Evolutionary conservation across 257 asterid species (phyloP).

Genomic region (Echium plantagineum): DNA sequence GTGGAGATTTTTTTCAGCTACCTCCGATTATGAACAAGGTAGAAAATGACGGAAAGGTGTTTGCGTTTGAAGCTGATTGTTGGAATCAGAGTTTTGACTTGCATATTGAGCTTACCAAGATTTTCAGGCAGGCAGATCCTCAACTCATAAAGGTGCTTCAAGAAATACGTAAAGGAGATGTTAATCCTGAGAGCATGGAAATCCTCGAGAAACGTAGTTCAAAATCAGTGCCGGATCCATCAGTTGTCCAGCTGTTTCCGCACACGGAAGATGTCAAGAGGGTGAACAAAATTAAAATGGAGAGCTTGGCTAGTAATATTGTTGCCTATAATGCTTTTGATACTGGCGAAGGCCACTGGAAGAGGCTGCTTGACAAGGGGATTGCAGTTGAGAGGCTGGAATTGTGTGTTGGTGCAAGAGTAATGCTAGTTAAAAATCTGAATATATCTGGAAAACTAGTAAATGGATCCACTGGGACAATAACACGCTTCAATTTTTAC

Average conservation of each 20-base stretch:
- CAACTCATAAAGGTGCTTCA: constrained; percentile 41
- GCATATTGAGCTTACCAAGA: constrained; percentile 43
- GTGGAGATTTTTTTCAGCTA: constrained; percentile 73
- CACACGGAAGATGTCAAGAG: constrained; percentile 40
- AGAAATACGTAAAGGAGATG: constrained; percentile 46
- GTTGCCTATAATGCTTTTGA: constrained; percentile 42
- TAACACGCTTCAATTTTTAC: constrained; percentile 19
- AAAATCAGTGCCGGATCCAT: constrained; percentile 48
- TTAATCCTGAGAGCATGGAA: constrained; percentile 30
- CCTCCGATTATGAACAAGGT: constrained; percentile 34
- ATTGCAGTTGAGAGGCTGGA: constrained; percentile 48
- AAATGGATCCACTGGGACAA: constrained; percentile 70
- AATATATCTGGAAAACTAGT: constrained; percentile 33
- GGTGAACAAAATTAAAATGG: constrained; percentile 38
- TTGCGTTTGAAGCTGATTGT: constrained; percentile 60
- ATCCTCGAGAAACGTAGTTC: constrained; percentile 47
- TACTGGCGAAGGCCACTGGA: constrained; percentile 29
- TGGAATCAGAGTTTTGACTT: constrained; percentile 47
- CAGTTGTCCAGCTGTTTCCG: constrained; percentile 59
- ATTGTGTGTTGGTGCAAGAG: constrained; percentile 56
- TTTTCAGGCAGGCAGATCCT: constrained; percentile 57
- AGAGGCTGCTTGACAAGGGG: constrained; percentile 40
- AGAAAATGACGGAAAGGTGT: constrained; percentile 20
- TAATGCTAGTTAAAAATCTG: constrained; percentile 51
- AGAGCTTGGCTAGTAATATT: constrained; percentile 27